These are phyloP conservation scores for Gossypium trilobum DNA, from an alignment of 441 rosid genomes.

Conservation along the genomic window DNA sequence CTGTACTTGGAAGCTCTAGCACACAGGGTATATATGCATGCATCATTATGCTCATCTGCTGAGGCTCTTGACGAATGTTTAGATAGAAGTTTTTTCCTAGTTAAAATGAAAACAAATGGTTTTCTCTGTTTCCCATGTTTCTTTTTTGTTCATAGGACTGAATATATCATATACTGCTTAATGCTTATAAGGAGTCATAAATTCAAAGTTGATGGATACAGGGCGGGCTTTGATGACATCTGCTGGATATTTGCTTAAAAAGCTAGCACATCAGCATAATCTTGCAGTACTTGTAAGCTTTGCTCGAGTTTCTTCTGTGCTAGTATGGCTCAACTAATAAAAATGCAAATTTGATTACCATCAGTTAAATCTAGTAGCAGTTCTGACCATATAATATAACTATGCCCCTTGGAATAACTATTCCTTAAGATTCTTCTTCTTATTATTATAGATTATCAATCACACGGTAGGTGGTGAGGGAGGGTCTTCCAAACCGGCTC, in stretches of 20 bases:
- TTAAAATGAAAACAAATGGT: neutral
- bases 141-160: neutral
- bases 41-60: neutral
- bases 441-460: constrained; percentile 51
- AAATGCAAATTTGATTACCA: neutral
- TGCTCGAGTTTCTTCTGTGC: neutral
- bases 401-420: neutral
- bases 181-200: neutral
- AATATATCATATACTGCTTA: neutral
- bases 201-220: constrained; percentile 21
- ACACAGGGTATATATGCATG: constrained; percentile 50
- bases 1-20: constrained; percentile 61
- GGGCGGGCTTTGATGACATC: constrained; percentile 77
- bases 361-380: neutral
- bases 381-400: neutral
- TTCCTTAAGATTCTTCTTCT: neutral
- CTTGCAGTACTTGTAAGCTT: constrained; percentile 51
- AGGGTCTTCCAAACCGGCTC: constrained; percentile 63
- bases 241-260: constrained; percentile 64
- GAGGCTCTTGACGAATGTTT: neutral
- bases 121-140: neutral
- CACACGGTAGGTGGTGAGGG: constrained; percentile 74
- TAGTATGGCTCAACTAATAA: neutral
- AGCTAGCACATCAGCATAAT: constrained; percentile 68
- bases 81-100: neutral